A percentile compares a stretch with the other conserved stretches of the same genome.
phyloP scores from a whole-genome alignment of 202 grass and related monocot species.

The Dendrocalamus latiflorus region DNA sequence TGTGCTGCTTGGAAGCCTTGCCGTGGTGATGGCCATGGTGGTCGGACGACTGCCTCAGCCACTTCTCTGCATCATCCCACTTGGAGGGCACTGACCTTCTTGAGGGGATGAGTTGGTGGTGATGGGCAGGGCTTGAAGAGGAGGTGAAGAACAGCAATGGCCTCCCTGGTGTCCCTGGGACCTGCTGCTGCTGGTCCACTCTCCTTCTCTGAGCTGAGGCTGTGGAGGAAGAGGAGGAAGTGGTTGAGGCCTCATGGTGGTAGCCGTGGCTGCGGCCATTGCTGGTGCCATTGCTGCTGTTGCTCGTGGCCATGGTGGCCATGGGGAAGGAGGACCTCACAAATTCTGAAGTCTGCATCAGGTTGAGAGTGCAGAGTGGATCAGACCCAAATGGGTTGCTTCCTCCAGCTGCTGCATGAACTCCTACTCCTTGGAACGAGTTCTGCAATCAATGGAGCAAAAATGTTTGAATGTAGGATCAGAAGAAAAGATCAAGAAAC shows the following conservation, averaged over 20 bases:
- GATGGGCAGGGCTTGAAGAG: conserved; percentile 53
- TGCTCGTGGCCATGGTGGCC: conserved; percentile 44
- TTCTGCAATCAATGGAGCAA: conserved; percentile 33
- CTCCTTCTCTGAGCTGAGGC: conserved; percentile 48
- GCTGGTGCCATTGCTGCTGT: conserved; percentile 25
- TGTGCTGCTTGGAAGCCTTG: conserved; percentile 47
- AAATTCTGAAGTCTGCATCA: conserved; percentile 58
- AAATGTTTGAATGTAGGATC: background rate
- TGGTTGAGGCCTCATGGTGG: conserved; percentile 30
- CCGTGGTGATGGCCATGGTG: conserved; percentile 34
- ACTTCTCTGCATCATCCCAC: conserved; percentile 99
- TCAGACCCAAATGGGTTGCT: conserved; percentile 44
- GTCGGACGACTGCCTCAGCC: conserved; percentile 52
- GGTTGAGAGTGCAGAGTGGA: conserved; percentile 47
- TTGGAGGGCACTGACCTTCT: conserved; percentile 71
- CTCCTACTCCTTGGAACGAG: conserved; percentile 41
- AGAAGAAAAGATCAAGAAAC: conserved; percentile 7
- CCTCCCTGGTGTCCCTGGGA: conserved; percentile 64
- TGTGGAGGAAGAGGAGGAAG: conserved; percentile 25
- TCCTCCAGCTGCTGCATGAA: conserved; percentile 4
- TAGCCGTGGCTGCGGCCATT: conserved; percentile 29
- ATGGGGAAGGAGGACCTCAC: conserved; percentile 53
- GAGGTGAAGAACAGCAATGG: conserved; percentile 44
- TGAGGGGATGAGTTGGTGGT: conserved; percentile 27
- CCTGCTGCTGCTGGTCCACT: conserved; percentile 36